Evolutionary conservation across 2,329 filamentous ascomycete genomes (phyloP), one percentile per base, ranked within the genome.

Genomic region (Sphaerulina musiva): DNA sequence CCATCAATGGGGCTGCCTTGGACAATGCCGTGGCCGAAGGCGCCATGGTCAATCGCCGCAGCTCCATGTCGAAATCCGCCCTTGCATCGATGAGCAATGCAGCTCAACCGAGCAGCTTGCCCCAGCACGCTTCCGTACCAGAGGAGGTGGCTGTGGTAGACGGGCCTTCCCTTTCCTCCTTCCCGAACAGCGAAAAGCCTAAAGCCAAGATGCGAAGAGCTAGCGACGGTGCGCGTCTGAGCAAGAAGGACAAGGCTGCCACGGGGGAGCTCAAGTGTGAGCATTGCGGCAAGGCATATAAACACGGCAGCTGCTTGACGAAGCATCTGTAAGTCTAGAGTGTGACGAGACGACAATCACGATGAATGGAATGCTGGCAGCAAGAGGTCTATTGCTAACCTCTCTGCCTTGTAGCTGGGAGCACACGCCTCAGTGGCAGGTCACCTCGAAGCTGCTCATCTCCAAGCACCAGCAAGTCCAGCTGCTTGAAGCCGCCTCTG

Each of bases 401-500:
- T 29, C 40, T 48, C 26, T 48, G 50, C 40, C 43, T 36, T 50
- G 69, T 82, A 98, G 92, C 80, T 98, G 93, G 93, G 93, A 98
- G 77, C 93, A 98, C 75, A 95, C 95, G 72, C 92, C 93, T 63
- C 89, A 95, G 76, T 98, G 93, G 93, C 88, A 91, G 49, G 86
- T 86, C 71, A 98, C 93, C 53, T 97, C 93, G 65, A 97, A 97
- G 76, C 80, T 97, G 69, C 84, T 97, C 70, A 97, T 98, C 66
- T 97, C 92, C 65, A 98, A 98, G 80, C 93, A 98, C 73, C 93
- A 98, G 75, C 93, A 98, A 77, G 93, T 98, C 50, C 93, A 98
- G 73, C 81, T 98, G 57, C 81, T 98, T 56, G 93, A 98, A 74
- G 93, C 93, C 40, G 93, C 93, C 39, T 95, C 90, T n/a, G 93